These are phyloP conservation scores for Candida buenavistaensis DNA, from an alignment of 1,139 yeast species.

Conservation along the genomic window DNA sequence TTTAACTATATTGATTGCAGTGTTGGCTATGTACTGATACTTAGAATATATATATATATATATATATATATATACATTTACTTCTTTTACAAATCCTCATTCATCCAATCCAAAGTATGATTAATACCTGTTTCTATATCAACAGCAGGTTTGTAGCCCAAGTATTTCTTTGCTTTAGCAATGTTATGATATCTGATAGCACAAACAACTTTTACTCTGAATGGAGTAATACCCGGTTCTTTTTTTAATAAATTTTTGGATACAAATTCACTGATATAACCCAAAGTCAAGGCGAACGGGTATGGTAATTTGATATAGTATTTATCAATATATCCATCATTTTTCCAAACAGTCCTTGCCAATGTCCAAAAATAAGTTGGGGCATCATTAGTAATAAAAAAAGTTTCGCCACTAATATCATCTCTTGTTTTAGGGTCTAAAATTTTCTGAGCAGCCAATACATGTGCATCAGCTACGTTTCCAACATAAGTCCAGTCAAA, in stretches of 20 bases:
- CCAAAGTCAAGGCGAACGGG: constrained; percentile 74
- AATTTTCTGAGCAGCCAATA: constrained; percentile 81
- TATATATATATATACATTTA: constrained; percentile 3
- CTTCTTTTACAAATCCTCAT: constrained; percentile 49
- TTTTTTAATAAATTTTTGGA: constrained; percentile 64
- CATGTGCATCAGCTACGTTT: constrained; percentile 97
- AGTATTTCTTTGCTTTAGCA: constrained; percentile 71
- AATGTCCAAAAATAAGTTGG: constrained; percentile 97
- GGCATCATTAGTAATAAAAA: constrained; percentile 89
- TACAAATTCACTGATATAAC: constrained; percentile 74
- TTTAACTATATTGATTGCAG: background rate
- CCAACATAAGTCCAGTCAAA: constrained; percentile 99
- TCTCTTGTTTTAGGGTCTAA: constrained; percentile 41
- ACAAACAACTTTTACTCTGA: constrained; percentile 88
- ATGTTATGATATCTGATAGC: constrained; percentile 96
- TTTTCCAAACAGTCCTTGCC: constrained; percentile 96
- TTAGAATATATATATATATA: background rate
- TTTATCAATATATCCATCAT: constrained; percentile 81
- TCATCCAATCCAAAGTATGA: constrained; percentile 84
- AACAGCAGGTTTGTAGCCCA: constrained; percentile 83
- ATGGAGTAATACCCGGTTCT: constrained; percentile 95
- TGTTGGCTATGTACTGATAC: constrained; percentile 2
- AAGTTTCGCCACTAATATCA: constrained; percentile 77
- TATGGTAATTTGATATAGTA: constrained; percentile 68
- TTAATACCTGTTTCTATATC: constrained; percentile 80